These are phyloP conservation scores for Mrakia blollopis DNA, from an alignment of 768 basidiomycete species.

Conservation along the genomic window DNA sequence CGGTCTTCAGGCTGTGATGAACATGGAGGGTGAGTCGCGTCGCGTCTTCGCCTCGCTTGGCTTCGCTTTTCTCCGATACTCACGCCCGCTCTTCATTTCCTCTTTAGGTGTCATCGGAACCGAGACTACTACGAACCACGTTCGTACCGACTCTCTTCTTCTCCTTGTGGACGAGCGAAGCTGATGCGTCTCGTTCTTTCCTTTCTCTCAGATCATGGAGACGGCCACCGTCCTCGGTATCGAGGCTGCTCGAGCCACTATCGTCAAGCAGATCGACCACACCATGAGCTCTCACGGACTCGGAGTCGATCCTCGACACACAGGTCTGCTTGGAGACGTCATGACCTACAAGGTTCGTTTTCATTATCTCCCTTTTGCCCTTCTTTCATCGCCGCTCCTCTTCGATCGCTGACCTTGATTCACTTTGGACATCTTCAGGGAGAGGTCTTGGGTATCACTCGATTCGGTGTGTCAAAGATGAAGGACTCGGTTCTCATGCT, in stretches of 20 bases:
- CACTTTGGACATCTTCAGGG: conserved; percentile 53
- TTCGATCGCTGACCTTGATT: neutral
- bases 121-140: conserved; percentile 89
- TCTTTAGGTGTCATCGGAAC: conserved; percentile 78
- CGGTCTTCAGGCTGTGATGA: conserved; percentile 94
- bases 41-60: conserved; percentile 43
- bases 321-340: conserved; percentile 96
- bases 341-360: conserved; percentile 86
- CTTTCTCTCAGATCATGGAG: conserved; percentile 60
- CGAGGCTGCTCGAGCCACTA: conserved; percentile 87
- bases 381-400: neutral
- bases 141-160: neutral
- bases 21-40: conserved; percentile 66
- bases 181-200: neutral
- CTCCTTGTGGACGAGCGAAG: neutral
- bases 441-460: conserved; percentile 94
- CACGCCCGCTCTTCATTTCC: neutral
- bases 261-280: conserved; percentile 94
- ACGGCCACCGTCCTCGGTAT: conserved; percentile 93
- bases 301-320: conserved; percentile 97
- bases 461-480: conserved; percentile 99
- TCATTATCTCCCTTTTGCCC: neutral
- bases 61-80: neutral
- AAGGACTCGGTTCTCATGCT: conserved; percentile 95
- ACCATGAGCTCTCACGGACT: conserved; percentile 94